These are phyloP conservation scores for Lactifluus subvellereus DNA, from an alignment of 768 basidiomycete species.

Conservation along the genomic window DNA sequence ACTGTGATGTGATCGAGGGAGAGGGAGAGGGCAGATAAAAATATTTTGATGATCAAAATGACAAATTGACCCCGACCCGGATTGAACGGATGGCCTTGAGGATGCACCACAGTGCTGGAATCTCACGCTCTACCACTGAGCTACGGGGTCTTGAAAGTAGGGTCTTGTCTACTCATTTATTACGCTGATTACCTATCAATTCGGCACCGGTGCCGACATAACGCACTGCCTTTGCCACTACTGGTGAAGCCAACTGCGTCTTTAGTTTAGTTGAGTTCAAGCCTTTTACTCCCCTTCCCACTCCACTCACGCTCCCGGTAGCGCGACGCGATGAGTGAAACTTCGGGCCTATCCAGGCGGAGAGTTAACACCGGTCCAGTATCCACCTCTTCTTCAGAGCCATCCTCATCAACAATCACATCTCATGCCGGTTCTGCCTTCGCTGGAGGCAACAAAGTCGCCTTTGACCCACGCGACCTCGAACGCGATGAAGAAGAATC, in stretches of 20 bases:
- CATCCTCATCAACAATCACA: slow-evolving; percentile 30
- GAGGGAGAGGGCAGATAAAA: not conserved
- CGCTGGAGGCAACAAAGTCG: slow-evolving; percentile 81
- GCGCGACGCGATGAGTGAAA: slow-evolving; percentile 12
- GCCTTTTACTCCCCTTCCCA: not conserved
- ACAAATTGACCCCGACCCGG: slow-evolving; percentile 24
- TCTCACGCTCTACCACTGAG: slow-evolving; percentile 27
- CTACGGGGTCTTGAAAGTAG: slow-evolving; percentile 16
- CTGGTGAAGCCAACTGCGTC: not conserved
- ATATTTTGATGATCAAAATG: slow-evolving; percentile 3
- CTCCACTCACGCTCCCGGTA: not conserved
- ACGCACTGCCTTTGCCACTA: not conserved
- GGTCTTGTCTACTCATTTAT: not conserved
- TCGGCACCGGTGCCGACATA: not conserved
- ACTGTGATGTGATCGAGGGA: too few relatives aligned
- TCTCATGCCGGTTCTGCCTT: slow-evolving; percentile 75
- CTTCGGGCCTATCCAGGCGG: slow-evolving; percentile 47
- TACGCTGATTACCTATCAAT: not conserved
- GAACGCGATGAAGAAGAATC: slow-evolving; percentile 61
- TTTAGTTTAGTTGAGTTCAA: not conserved
- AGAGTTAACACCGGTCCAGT: slow-evolving; percentile 43
- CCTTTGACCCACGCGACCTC: slow-evolving; percentile 89
- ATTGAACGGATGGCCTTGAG: slow-evolving; percentile 28
- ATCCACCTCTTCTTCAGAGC: slow-evolving; percentile 34
- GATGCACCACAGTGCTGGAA: slow-evolving; percentile 21